Conservation (phyloP, 78 protist genomes). For the Ministeria vibrans region DNA sequence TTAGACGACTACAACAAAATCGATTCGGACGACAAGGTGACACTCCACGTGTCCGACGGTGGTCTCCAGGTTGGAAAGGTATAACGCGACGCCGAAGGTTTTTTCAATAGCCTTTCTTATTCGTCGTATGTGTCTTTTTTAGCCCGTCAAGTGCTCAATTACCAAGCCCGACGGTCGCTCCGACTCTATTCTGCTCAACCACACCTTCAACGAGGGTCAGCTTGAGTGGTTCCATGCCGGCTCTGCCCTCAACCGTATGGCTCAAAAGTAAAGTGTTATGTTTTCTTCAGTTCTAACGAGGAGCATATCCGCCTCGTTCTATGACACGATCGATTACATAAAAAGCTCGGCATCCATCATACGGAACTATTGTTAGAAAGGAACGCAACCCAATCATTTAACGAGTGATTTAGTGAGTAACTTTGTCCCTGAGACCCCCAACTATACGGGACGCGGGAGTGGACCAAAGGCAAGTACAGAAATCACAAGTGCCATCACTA, state of each 20-base stretch:
- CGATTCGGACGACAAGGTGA: constrained; percentile 38
- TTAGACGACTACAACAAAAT: constrained; percentile 81
- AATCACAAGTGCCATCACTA: background rate
- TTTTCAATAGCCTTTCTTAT: background rate
- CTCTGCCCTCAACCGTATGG: constrained; percentile 78
- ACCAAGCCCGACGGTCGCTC: constrained; percentile 15
- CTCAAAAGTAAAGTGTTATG: background rate
- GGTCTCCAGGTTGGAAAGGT: background rate
- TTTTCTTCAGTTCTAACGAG: background rate
- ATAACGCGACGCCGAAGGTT: too few relatives aligned
- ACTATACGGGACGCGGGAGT: too few relatives aligned
- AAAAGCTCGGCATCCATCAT: background rate
- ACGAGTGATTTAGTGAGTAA: too few relatives aligned
- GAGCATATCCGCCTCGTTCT: too few relatives aligned
- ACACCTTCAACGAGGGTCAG: constrained; percentile 88
- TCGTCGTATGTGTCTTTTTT: background rate
- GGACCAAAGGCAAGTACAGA: background rate
- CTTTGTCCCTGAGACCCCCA: too few relatives aligned
- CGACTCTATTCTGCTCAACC: constrained; percentile 51
- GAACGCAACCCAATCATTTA: background rate
- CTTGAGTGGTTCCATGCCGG: constrained; percentile 91
- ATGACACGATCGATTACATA: too few relatives aligned
- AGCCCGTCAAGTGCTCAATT: constrained; percentile 1
- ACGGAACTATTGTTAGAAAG: background rate
- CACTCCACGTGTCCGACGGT: constrained; percentile 7